These are phyloP conservation scores for Stachybotrys echinatus DNA, from an alignment of 2,329 filamentous ascomycete genomes.

Conservation along the genomic window DNA sequence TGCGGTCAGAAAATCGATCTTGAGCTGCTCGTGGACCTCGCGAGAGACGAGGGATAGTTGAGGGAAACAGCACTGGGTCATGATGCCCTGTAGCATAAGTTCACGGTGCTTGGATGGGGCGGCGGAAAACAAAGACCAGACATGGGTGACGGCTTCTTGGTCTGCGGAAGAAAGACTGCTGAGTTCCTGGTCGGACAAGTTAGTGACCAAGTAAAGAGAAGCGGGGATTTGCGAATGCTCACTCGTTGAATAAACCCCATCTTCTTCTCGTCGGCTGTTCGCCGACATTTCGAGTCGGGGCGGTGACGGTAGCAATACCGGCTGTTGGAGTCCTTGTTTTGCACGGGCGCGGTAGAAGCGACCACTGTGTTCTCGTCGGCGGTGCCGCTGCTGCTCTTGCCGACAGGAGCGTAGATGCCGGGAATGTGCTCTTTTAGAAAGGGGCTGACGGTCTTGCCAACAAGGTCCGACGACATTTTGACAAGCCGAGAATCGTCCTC, in stretches of 20 bases:
- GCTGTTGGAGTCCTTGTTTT: conserved; percentile 61
- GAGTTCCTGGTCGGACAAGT: conserved; percentile 56
- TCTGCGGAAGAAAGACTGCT: conserved; percentile 77
- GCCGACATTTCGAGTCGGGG: conserved; percentile 88
- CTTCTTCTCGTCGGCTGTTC: conserved; percentile 88
- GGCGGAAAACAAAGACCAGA: conserved; percentile 97
- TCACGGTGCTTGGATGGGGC: conserved; percentile 91
- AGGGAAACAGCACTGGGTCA: conserved; percentile 95
- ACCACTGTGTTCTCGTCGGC: conserved; percentile 17
- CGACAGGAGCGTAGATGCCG: conserved; percentile 76
- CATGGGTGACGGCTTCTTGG: conserved; percentile 92
- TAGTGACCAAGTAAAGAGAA: conserved; percentile 2
- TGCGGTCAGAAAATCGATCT: conserved; percentile 92
- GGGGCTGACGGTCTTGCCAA: conserved; percentile 74
- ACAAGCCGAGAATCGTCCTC: conserved; percentile 43
- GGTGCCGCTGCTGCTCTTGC: conserved; percentile 43
- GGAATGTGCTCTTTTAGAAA: conserved; percentile 92
- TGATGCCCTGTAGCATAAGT: conserved; percentile 92
- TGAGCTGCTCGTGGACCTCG: conserved; percentile 88
- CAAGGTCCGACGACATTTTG: conserved; percentile 60
- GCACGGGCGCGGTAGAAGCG: conserved; percentile 7
- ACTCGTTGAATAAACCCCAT: conserved; percentile 93
- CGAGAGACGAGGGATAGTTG: conserved; percentile 90
- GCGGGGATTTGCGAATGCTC: conserved; percentile 26
- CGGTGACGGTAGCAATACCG: conserved; percentile 95